Evolutionary conservation across 805 yeast genomes (phyloP), one percentile per base, ranked within the genome.

Genomic region (Yamadazyma scolyti): DNA sequence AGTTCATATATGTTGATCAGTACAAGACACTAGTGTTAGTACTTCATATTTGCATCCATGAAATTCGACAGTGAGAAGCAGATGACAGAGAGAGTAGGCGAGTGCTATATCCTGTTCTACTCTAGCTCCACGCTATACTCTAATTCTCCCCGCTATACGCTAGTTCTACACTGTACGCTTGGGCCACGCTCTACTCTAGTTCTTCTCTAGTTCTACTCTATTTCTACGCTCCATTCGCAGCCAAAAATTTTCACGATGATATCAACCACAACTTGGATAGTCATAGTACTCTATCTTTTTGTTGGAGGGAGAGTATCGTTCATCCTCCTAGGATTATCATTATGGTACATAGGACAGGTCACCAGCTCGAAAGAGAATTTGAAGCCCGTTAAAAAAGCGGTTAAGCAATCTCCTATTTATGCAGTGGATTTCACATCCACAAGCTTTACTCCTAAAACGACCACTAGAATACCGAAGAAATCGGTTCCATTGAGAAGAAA

Each of bases 261-360:
- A 21, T 37, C 42, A 21, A 29, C 16, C 16, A 38, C 28, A 31
- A 20, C 37, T 4, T 19, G 33, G 18, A 12, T 28, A 9, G 21
- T 41, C 9, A 19, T 31, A 20, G 44, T 37, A 6, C 16, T 56
- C 5, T 65, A 68, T 41, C 46, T 59, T 22, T 25, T 55, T 9
- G 52, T 67, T 1, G 75, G 74, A 4, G 74, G 74, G 11, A 55
- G 75, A 38, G 46, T 65, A 52, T 44, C 70, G 2, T 35, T 69
- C 8, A 58, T 52, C 24, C 20, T 45, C 19, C 36, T 37, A 14
- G 40, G 39, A 15, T n/a, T 28, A 16, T 6, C 17, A 13, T 12
- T 3, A 9, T 23, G 30, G 19, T 14, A 23, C 14, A 17, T 18
- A 17, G 13, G n/a, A 6, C 9, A 15, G 16, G 28, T 13, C 18